Evolutionary conservation across 2,329 filamentous ascomycete species (phyloP), one percentile per base, ranked within the genome.

Genomic region (Paecilomyces sp.): DNA sequence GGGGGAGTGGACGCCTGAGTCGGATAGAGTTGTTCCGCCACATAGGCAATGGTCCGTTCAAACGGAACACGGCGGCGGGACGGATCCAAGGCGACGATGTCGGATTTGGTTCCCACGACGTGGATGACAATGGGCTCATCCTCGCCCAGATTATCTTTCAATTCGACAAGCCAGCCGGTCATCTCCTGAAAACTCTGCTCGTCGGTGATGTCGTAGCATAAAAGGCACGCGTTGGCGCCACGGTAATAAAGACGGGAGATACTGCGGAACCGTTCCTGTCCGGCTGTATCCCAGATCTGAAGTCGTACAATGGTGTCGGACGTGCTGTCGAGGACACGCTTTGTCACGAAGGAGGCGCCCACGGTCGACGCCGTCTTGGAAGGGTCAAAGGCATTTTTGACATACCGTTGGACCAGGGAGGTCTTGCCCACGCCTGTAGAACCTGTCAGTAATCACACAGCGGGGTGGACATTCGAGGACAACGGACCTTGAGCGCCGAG

Each of bases 231-330:
- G 72, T 96, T 93, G 63, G 93, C 93, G 72, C 92, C 92, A 70
- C 93, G 89, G 78, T 99, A 99, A 81, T 97, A 97, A 58, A 99
- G 85, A 59, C 92, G 88, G 9, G 91, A 95, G 70, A 99, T 97
- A 63, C 89, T 92, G 67, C 93, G 87, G 75, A 97, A 99, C 59
- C 93, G 87, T 79, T 99, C 93, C 72, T 99, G 93, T 62, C 93
- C 93, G 60, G 93, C 91, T 34, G 92, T 97, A 72, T 97, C 92
- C 92, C 92, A 97, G 66, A 97, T 95, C 72, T 97, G 92, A 41
- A 97, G 81, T n/a, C 92, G 86, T 36, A 97, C 91, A 25, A 90
- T 82, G 1, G 91, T 94, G 68, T 93, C 90, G 24, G 88, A 90
- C 72, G 96, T 90, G 62, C 85, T 86, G 76, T 97, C 92, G 65